Base-by-base conservation (phyloP, 2,329 filamentous ascomycete species). In the Diatrype stigma region DNA sequence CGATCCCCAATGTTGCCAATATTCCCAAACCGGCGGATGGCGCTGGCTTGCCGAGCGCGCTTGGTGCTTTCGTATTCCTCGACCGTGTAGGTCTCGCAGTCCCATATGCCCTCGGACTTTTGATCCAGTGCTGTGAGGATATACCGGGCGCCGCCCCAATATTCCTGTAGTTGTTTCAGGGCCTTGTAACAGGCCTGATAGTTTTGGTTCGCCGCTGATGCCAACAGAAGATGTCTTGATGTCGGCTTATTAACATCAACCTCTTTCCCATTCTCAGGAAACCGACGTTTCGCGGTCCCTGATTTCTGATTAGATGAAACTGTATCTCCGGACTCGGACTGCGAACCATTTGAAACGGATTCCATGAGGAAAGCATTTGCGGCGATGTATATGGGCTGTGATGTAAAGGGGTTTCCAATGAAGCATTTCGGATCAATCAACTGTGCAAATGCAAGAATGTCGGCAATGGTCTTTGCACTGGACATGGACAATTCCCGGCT, bases 371-470 rank as follows among this genome's bases (percentile, higher is more conserved):
- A 96, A 0, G 90, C 90, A 63, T 90, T 95, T 1, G 90, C 90
- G 1, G 90, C 90, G 53, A 96, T 93, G 60, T 95, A 96, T 63
- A 95, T 95, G 0, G 90, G 90, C 67, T 96, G 90, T 45, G 87
- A 90, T 0, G 89, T 94, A 58, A 96, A 96, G 0, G 90, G 90
- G 53, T 94, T 96, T 1, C 90, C 89, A 32, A 92, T 86, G 50
- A 92, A 90, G 59, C 90, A 92, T 66, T 89, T 91, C 0, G 88
- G 84, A 65, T 95, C 89, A 47, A 94, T 89, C 10, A 95, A 73
- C 63, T 95, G 89, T 0, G 90, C 89, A 67, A 95, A 95, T 1
- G 88, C 86, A 8, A 95, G 71, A 16, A 96, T 96, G 60, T 96
- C 90, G 32, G 89, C 90, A 53, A 96, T 94, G 0, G 90, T 95